Base-by-base conservation (phyloP, 106 monocot genomes). In the Vanilla planifolia region DNA sequence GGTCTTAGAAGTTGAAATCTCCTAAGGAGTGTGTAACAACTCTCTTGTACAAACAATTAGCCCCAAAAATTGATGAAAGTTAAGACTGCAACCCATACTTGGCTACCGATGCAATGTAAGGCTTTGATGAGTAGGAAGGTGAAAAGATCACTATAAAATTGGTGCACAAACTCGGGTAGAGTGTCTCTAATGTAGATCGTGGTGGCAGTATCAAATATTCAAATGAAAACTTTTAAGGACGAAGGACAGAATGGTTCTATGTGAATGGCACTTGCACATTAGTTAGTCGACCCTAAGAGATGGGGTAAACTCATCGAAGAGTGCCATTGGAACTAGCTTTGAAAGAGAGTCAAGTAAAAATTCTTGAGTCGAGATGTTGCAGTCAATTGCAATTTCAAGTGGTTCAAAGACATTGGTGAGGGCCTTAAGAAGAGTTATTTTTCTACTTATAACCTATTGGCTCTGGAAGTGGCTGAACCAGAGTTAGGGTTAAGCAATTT, bases 161-260 rank as follows among this genome's bases (percentile, higher is more conserved):
- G 27, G 33, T 48, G 70, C 41, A 19, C 33, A 24, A 63, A 48
- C 21, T 20, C 47, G 47, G 2, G 47, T 5, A 8, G 19, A 63
- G 62, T 47, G 67, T 61, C 60, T 6, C 66, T 61, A 44, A 56
- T 73, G 63, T 66, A 39, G 73, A 70, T 82, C 52, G 77, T 70
- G 73, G 70, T 70, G 70, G 69, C 70, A 70, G 69, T 73, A 70
- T 68, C 66, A 74, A 79, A 74, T 74, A 70, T 79, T 74, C 74
- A 79, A 79, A 66, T 79, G 66, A 74, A 70, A 74, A 51, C 27
- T 51, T 70, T 70, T 50, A 70, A 70, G 70, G 61, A 28, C 51
- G 28, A 62, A 70, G 70, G 27, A 61, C 51, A 41, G 51, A 70
- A 70, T 51, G 61, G 51, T 70, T 70, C 70, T 32, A 53, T 70